Base-by-base conservation (phyloP, 73 alveolate genomes). In the Stentor coeruleus region DNA sequence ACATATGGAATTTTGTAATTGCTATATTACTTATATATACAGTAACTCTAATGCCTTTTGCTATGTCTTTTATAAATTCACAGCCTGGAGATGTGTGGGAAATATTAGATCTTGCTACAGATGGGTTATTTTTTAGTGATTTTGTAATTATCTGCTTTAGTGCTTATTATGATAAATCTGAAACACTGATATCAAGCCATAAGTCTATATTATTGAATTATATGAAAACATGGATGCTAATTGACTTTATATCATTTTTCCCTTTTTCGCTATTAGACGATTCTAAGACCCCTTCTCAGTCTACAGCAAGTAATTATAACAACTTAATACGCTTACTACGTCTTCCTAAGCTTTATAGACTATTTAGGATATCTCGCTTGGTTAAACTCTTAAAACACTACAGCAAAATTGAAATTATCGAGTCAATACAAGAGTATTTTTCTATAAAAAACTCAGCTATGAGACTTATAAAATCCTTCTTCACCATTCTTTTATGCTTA, bases 1-100 rank as follows among this genome's bases (percentile, higher is more conserved):
- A 55, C 26, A 57, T 81, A 49, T 81, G 89, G 86, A 76, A 40
- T 36, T 26, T 36, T 41, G 30, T 89, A 3, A 58, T 91, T 30
- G 77, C 89, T 33, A 58, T 91, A n/a, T 74, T 91, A 14, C 49
- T 91, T 6, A 20, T 89, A 6, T 87, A 87, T 57, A 84, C 88
- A 0, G 95, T 93, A 36, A 86, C 86, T 14, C 20, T 91, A 37
- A 89, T 89, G 91, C 97, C 97, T 28, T 89, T 74, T 74, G 59
- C 58, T 55, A 73, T 91, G 36, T 79, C 95, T 4, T 91, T 91
- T 74, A 74, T 74, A 20, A 87, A 81, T 2, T 81, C 49, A 30
- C 74, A 35, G 35, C 39, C 3, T 26, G 74, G 74, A 0, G 74
- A 33, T 57, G 59, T 87, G 39, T 85, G 91, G 83, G 85, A 39